A percentile compares a stretch with the other conserved stretches of the same genome.
Evolutionary conservation across 2,329 filamentous ascomycete genomes (phyloP).

Genomic region (Rasamsonia emersonii): DNA sequence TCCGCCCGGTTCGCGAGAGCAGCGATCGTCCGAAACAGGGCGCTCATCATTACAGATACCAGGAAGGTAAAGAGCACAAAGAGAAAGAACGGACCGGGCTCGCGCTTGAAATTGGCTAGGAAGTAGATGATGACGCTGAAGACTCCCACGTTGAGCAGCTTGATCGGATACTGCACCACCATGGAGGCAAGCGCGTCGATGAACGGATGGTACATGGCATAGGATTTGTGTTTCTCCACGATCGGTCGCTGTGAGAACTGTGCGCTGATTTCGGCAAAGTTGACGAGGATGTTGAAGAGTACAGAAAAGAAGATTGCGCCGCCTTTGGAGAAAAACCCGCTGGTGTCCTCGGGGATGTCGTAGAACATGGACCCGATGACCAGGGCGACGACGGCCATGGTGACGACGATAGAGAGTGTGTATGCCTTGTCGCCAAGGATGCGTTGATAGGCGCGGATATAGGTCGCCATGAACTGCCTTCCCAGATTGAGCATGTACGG

Average conservation of each 20-base stretch:
- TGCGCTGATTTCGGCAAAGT: conserved; percentile 70
- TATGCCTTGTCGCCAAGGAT: conserved; percentile 64
- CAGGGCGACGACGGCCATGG: conserved; percentile 64
- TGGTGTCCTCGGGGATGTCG: conserved; percentile 56
- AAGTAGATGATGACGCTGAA: conserved; percentile 83
- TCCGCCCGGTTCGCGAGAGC: conserved; percentile 37
- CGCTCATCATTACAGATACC: conserved; percentile 70
- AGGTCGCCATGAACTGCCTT: background rate
- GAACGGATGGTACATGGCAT: conserved; percentile 82
- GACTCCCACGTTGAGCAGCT: conserved; percentile 58
- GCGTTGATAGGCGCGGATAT: conserved; percentile 59
- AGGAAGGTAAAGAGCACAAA: conserved; percentile 70
- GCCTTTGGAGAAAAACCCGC: conserved; percentile 67
- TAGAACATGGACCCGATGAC: conserved; percentile 74
- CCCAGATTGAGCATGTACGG: conserved; percentile 71
- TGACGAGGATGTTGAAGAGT: conserved; percentile 73
- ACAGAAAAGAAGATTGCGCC: conserved; percentile 77
- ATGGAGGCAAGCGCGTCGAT: conserved; percentile 83
- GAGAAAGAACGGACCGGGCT: conserved; percentile 72
- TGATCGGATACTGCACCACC: conserved; percentile 76
- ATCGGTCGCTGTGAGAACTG: conserved; percentile 84
- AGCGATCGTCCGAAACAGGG: conserved; percentile 73
- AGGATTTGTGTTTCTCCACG: conserved; percentile 79
- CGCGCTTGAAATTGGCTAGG: conserved; percentile 69
- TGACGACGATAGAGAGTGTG: conserved; percentile 55